A percentile compares a stretch with the other conserved stretches of the same genome.
These are phyloP conservation scores for Inga laurina DNA, from an alignment of 306 rosid genomes.

Conservation along the genomic window DNA sequence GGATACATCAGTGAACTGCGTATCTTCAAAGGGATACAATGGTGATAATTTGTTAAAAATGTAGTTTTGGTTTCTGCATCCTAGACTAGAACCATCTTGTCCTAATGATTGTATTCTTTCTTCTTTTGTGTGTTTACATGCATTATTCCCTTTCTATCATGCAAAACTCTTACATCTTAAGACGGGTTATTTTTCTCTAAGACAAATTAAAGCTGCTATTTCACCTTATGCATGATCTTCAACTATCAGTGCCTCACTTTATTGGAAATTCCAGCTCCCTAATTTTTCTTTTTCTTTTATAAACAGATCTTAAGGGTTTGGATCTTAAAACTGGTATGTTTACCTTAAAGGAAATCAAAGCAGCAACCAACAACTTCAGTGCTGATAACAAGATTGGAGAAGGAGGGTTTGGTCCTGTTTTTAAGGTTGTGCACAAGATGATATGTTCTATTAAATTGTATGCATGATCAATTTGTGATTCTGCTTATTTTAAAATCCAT, in stretches of 20 bases:
- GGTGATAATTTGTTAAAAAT: not conserved
- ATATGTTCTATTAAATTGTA: not conserved
- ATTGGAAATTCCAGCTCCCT: not conserved
- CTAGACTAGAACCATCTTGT: not conserved
- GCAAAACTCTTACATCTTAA: conserved; percentile 59
- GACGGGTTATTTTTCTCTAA: conserved; percentile 60
- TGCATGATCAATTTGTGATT: not conserved
- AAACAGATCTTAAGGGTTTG: conserved; percentile 46
- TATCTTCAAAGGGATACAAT: not conserved
- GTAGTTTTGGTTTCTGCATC: not conserved
- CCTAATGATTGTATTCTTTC: not conserved
- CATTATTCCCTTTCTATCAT: not conserved
- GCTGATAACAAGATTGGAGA: conserved; percentile 62
- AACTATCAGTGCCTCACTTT: not conserved
- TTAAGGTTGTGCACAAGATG: conserved; percentile 41
- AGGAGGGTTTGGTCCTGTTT: conserved; percentile 77
- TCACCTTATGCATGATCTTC: not conserved
- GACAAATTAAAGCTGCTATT: conserved; percentile 39
- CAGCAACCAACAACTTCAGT: conserved; percentile 62
- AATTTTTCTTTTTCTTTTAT: conserved; percentile 25
- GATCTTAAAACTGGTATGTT: conserved; percentile 46
- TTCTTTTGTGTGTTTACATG: not conserved
- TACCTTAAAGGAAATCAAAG: conserved; percentile 54
- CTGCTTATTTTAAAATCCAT: not conserved
- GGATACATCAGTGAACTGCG: not conserved